Evolutionary conservation across 257 asterid species (phyloP).

Genomic region (Jacaranda mimosifolia): DNA sequence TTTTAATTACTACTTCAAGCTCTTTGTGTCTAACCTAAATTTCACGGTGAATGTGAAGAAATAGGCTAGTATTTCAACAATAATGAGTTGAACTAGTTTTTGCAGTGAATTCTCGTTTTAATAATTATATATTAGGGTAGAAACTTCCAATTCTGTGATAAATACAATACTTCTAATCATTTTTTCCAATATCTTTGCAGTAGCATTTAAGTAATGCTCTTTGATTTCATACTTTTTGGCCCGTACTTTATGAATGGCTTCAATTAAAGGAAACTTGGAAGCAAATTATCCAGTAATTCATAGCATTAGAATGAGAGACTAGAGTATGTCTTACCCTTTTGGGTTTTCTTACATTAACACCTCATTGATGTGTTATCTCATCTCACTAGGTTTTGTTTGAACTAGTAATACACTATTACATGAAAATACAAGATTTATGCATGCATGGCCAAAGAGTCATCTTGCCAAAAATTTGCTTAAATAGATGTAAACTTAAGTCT

Average conservation of each 20-base stretch:
- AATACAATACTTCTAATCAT: too few relatives aligned
- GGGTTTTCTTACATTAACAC: background rate
- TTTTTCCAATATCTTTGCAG: too few relatives aligned
- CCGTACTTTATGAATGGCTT: too few relatives aligned
- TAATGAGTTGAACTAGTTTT: too few relatives aligned
- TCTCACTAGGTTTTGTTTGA: too few relatives aligned
- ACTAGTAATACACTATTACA: background rate
- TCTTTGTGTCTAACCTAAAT: conserved; percentile 34
- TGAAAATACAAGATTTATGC: background rate
- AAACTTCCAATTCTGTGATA: too few relatives aligned
- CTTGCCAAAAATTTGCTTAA: background rate
- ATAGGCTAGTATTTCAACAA: too few relatives aligned
- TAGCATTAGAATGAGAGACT: background rate
- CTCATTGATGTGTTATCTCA: background rate
- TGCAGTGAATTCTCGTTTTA: too few relatives aligned
- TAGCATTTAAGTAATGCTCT: too few relatives aligned
- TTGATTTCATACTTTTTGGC: too few relatives aligned
- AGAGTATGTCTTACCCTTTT: background rate
- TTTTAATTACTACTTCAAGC: conserved; percentile 32
- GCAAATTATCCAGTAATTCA: background rate
- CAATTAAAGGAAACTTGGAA: background rate
- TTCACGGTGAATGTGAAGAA: background rate
- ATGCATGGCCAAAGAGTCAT: background rate
- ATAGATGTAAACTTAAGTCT: too few relatives aligned
- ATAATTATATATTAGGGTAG: too few relatives aligned